Evolutionary conservation across 139 green algal genomes (phyloP), one percentile per base, ranked within the genome.

Genomic region (Chlamydomonas eustigma): DNA sequence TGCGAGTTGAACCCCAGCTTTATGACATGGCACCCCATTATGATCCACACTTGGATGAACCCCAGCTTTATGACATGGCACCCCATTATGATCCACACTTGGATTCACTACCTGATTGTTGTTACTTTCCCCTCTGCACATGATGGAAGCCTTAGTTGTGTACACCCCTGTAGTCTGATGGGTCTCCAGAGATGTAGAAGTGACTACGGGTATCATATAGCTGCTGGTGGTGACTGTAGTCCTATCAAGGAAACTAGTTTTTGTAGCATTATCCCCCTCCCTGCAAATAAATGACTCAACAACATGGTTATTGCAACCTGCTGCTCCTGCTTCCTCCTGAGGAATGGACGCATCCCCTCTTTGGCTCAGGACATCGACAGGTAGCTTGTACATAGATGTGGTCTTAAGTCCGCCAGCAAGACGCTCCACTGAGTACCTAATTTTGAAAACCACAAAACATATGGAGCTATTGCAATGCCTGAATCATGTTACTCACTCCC

Each of bases 1-100:
- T 2, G 81, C 50, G 32, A 86, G 50, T 38, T 51, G 76, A 37
- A 79, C n/a, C n/a, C 81, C 81, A 22, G 72, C 72, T 31, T 58
- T 74, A 25, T 28, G 0, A 25, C 64, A 35, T 4, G 77, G 81
- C 3, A 76, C 74, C 12, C 44, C 73, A 51, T 25, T 52, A 24
- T 50, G 2, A 51, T 25, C 37, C 30, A 38, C 35, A 65, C 8
- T 39, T 22, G 51, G 2, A 24, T 30, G 24, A 22, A 2, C 64
- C 24, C 5, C 64, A 50, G 74, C 38, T 31, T 58, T 74, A 25
- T 28, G 0, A 25, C 64, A 35, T 4, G 77, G 81, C 3, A 76
- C 74, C 12, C 44, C 73, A 51, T 25, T 52, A 24, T 50, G 2
- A 51, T 25, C 37, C 30, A 38, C 35, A 65, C 8, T 39, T 22